A percentile compares a stretch with the other conserved stretches of the same genome.
phyloP scores from a whole-genome alignment of 306 rosid genomes.

The Casuarina cunninghamiana region DNA sequence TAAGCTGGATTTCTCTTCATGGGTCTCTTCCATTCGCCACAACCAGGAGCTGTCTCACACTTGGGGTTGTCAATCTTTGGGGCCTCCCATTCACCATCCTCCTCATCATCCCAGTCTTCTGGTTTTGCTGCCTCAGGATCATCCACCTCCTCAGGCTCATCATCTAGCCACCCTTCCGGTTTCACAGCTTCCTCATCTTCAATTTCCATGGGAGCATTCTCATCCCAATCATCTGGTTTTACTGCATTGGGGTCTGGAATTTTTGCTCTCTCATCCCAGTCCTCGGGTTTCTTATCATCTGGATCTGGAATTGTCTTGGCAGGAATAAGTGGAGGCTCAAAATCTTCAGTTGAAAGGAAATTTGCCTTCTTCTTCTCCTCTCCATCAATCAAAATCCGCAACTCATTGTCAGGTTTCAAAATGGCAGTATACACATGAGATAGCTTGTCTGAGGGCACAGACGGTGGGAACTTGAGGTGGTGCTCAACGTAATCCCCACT shows the following conservation, averaged over 20 bases:
- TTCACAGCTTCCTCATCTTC: slow-evolving; percentile 88
- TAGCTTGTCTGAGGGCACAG: slow-evolving; percentile 86
- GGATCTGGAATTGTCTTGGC: slow-evolving; percentile 90
- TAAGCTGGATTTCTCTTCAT: slow-evolving; percentile 87
- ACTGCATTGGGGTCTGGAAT: slow-evolving; percentile 80
- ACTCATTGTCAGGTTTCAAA: slow-evolving; percentile 46
- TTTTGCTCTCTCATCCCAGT: slow-evolving; percentile 95
- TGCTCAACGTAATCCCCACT: slow-evolving; percentile 78
- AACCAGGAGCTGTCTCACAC: slow-evolving; percentile 78
- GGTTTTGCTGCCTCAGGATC: slow-evolving; percentile 93
- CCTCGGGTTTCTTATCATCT: slow-evolving; percentile 95
- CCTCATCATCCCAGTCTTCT: slow-evolving; percentile 95
- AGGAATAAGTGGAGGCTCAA: slow-evolving; percentile 87
- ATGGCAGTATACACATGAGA: slow-evolving; percentile 92
- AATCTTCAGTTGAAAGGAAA: slow-evolving; percentile 76
- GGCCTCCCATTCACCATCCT: slow-evolving; percentile 93
- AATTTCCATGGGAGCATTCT: slow-evolving; percentile 92
- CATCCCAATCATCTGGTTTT: slow-evolving; percentile 98
- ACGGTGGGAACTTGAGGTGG: slow-evolving; percentile 82
- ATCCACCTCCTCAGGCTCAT: slow-evolving; percentile 90
- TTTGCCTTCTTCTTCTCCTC: slow-evolving; percentile 55
- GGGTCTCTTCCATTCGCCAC: slow-evolving; percentile 97
- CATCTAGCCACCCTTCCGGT: slow-evolving; percentile 97
- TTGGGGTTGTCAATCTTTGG: slow-evolving; percentile 77
- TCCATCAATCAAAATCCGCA: slow-evolving; percentile 47